Evolutionary conservation across 2,329 filamentous ascomycete genomes (phyloP).

Genomic region (Alternaria triticina): DNA sequence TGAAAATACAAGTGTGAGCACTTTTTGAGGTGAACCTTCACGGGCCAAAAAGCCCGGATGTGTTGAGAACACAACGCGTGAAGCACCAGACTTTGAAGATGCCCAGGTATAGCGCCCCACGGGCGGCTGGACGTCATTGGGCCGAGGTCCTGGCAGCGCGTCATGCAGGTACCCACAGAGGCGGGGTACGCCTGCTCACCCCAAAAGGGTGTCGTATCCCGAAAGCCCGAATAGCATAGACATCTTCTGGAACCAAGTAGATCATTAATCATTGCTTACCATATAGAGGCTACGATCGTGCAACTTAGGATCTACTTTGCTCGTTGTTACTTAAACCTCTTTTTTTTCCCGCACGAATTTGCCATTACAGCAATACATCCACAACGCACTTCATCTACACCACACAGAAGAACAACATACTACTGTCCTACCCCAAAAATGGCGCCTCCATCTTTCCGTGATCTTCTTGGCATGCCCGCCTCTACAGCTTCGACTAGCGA

Average conservation of each 20-base stretch:
- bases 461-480: slow-evolving; percentile 60
- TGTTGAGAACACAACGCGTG: not conserved
- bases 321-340: not conserved
- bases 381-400: not conserved
- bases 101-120: not conserved
- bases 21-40: not conserved
- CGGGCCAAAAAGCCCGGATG: not conserved
- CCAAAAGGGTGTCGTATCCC: not conserved
- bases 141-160: not conserved
- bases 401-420: not conserved
- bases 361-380: not conserved
- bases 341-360: not conserved
- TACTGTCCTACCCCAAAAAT: not conserved
- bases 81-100: not conserved
- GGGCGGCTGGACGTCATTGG: not conserved
- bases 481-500: slow-evolving; percentile 64
- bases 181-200: not conserved
- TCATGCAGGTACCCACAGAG: slow-evolving; percentile 7
- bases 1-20: not conserved
- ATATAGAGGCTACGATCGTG: not conserved
- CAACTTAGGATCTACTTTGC: not conserved
- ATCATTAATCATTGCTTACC: not conserved
- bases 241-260: not conserved
- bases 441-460: slow-evolving; percentile 51
- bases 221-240: not conserved